Evolutionary conservation across 148 eudicot genomes (phyloP), one percentile per base, ranked within the genome.

Genomic region (Vaccinium corymbosum): DNA sequence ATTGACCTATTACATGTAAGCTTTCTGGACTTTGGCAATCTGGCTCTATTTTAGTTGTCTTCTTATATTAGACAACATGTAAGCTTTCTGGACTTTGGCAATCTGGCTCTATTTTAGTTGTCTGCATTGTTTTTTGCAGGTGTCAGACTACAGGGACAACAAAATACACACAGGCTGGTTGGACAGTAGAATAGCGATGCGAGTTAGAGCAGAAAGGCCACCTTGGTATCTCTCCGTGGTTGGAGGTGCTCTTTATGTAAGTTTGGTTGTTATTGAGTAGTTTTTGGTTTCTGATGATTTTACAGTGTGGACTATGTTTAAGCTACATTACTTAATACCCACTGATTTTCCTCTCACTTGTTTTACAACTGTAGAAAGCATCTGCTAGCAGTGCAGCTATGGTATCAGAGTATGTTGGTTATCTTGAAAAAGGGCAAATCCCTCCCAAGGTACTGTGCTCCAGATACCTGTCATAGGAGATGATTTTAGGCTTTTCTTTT

Each of bases 201-300:
- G 99, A 85, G 99, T 97, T 81, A 92, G 98, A 93, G 99, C 99
- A 78, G 99, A 97, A 92, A 93, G 99, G 89, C 99, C 99, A 76
- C 96, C 99, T 76, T 97, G 99, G 99, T 95, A 94, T 91, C 95
- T 97, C 81, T 97, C 99, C 48, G 99, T 97, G 79, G 98, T 95
- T 76, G 99, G 99, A 86, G 99, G 99, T 61, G 95, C 98, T 80
- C 98, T 97, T 74, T 97, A 94, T 88, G 99, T 97, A 93, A 87
- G 98, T 87, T 74, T 85, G 48, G 51, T 35, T 77, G 50, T 79
- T 72, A 83, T 32, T 17, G 49, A 16, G 55, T 74, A 50, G 66
- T 72, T 73, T 70, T 80, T 73, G 56, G 46, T 50, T 16, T 49
- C 5, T 78, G 22, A 20, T 19, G 32, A 53, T 73, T 53, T 50